Conservation (phyloP, 2,329 filamentous ascomycete genomes). For the Chalaropsis ovoidea region DNA sequence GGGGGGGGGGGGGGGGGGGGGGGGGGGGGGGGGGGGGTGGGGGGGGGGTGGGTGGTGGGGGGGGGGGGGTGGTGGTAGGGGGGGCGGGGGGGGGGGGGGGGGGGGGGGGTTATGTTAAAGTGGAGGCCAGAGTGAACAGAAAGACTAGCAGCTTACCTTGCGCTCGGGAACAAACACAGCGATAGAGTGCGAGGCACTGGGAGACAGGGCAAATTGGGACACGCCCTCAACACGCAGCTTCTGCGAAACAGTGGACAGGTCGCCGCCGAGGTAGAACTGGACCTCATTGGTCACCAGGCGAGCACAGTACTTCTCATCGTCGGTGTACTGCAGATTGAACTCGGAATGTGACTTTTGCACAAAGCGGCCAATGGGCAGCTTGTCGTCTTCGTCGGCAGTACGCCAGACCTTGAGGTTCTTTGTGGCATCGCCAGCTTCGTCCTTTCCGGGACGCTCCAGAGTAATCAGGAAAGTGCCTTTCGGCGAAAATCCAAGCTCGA, state of each 20-base stretch:
- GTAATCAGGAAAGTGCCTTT: slow-evolving; percentile 88
- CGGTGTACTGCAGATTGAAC: slow-evolving; percentile 96
- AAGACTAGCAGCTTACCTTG: slow-evolving; percentile 51
- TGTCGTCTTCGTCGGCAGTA: slow-evolving; percentile 59
- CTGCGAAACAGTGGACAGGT: slow-evolving; percentile 84
- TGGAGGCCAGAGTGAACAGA: background rate
- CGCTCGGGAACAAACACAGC: slow-evolving; percentile 92
- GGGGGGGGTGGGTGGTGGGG: too few species aligned
- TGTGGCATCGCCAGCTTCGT: slow-evolving; percentile 45
- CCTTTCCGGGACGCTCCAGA: slow-evolving; percentile 88
- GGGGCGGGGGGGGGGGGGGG: too few species aligned
- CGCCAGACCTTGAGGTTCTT: slow-evolving; percentile 92
- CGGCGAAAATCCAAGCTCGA: slow-evolving; percentile 90
- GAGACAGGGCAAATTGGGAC: slow-evolving; percentile 76
- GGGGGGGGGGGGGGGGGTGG: too few species aligned
- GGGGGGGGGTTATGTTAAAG: too few species aligned
- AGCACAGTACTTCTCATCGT: slow-evolving; percentile 86
- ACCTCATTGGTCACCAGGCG: slow-evolving; percentile 94
- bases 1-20: background rate
- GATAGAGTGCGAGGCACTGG: slow-evolving; percentile 80
- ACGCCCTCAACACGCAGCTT: slow-evolving; percentile 89
- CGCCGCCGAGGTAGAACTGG: slow-evolving; percentile 85
- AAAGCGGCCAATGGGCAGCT: slow-evolving; percentile 72
- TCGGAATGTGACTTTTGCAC: slow-evolving; percentile 93
- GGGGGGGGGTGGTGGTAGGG: too few species aligned